Conservation (phyloP, 768 basidiomycete species). For the Pholiota microspora region DNA sequence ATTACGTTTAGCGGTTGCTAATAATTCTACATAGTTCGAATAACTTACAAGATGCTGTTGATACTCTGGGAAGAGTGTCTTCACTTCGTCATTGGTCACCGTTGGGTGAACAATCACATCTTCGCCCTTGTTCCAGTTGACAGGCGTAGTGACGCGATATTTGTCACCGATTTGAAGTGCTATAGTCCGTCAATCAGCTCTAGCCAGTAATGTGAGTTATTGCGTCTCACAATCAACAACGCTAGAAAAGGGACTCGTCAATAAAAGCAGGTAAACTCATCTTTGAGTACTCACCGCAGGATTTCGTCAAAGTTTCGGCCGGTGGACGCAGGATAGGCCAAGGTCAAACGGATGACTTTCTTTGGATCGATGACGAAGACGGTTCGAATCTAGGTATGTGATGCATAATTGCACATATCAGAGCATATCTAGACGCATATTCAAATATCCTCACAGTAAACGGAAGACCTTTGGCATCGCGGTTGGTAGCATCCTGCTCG, state of each 20-base stretch:
- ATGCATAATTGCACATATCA: not conserved
- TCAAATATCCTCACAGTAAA: slow-evolving; percentile 64
- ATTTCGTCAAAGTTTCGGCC: slow-evolving; percentile 87
- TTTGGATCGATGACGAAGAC: slow-evolving; percentile 98
- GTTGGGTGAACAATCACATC: slow-evolving; percentile 91
- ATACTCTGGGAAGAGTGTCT: slow-evolving; percentile 84
- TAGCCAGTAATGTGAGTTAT: slow-evolving; percentile 1
- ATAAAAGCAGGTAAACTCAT: not conserved
- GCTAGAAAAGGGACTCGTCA: slow-evolving; percentile 26
- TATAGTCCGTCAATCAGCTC: slow-evolving; percentile 17
- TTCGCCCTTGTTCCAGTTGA: slow-evolving; percentile 93
- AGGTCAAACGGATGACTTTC: slow-evolving; percentile 85
- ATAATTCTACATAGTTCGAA: too few relatives aligned
- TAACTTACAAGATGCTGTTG: slow-evolving; percentile 70
- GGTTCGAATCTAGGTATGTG: slow-evolving; percentile 68
- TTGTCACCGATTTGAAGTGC: slow-evolving; percentile 92
- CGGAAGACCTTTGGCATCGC: slow-evolving; percentile 85
- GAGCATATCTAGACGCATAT: slow-evolving; percentile 2
- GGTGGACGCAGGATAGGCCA: slow-evolving; percentile 94
- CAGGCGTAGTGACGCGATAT: slow-evolving; percentile 83
- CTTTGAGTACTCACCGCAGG: slow-evolving; percentile 35
- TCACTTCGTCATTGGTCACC: slow-evolving; percentile 85
- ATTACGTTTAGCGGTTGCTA: too few relatives aligned
- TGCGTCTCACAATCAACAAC: slow-evolving; percentile 67
- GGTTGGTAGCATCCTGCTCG: slow-evolving; percentile 89